phyloP scores from a whole-genome alignment of 2,329 filamentous ascomycete species.

The Beauveria medogensis region DNA sequence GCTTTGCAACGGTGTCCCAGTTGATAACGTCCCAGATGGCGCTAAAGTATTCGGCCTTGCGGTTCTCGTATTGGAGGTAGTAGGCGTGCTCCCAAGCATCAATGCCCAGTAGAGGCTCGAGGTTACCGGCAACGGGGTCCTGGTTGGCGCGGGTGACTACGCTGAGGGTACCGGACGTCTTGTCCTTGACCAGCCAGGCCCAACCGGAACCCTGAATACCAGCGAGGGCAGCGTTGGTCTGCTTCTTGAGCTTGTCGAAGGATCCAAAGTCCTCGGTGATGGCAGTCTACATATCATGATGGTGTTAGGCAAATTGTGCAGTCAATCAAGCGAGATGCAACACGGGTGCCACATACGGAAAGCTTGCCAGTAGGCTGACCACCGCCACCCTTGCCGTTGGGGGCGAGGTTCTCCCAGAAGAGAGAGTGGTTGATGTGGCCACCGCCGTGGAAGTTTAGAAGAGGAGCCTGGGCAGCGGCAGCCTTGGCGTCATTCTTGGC shows the following conservation, averaged over 20 bases:
- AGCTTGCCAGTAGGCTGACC: constrained; percentile 57
- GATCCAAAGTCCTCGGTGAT: constrained; percentile 63
- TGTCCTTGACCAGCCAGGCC: constrained; percentile 79
- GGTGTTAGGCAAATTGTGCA: background rate
- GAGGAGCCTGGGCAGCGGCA: constrained; percentile 41
- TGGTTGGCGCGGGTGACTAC: constrained; percentile 75
- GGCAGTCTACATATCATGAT: constrained; percentile 31
- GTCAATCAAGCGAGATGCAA: background rate
- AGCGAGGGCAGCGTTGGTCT: constrained; percentile 60
- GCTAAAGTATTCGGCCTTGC: constrained; percentile 91
- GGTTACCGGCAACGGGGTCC: constrained; percentile 79
- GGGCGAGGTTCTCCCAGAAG: constrained; percentile 77
- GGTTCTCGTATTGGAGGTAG: constrained; percentile 94
- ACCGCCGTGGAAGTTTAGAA: constrained; percentile 73
- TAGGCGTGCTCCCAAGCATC: constrained; percentile 97
- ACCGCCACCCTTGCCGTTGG: constrained; percentile 52
- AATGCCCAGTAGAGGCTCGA: constrained; percentile 74
- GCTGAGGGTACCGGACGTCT: constrained; percentile 50
- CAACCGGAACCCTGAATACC: constrained; percentile 81
- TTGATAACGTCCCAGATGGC: constrained; percentile 94
- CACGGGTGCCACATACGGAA: constrained; percentile 30
- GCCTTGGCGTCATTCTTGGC: constrained; percentile 50
- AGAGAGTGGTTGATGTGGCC: constrained; percentile 82
- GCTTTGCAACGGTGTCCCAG: constrained; percentile 83
- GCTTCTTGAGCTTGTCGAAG: constrained; percentile 54